phyloP scores from a whole-genome alignment of 306 rosid species.

The Lathyrus oleraceus region DNA sequence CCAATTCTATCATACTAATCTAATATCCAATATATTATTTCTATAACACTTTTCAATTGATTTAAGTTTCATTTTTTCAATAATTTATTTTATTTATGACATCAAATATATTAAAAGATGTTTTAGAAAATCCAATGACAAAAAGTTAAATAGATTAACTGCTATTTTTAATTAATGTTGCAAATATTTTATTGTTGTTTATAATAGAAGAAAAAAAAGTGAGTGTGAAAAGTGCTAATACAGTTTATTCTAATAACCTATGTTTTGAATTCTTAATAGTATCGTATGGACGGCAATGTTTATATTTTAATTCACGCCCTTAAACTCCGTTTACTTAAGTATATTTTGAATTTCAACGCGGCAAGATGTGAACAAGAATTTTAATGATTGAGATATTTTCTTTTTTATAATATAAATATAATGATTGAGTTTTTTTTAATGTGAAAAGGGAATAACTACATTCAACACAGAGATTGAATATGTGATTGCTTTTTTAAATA shows the following conservation, averaged over 20 bases:
- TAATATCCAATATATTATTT: too few relatives aligned
- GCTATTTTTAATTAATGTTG: too few relatives aligned
- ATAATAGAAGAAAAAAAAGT: background rate
- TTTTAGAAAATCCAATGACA: too few relatives aligned
- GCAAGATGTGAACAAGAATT: background rate
- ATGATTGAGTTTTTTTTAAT: background rate
- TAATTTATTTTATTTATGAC: too few relatives aligned
- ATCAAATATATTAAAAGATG: too few relatives aligned
- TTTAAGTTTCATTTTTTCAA: background rate
- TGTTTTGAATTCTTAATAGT: too few relatives aligned
- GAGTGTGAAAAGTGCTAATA: background rate
- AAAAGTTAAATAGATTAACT: too few relatives aligned
- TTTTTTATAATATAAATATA: background rate
- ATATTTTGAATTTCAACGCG: slow-evolving; percentile 20
- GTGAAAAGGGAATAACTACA: background rate
- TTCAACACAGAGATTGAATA: background rate
- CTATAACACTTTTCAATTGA: background rate
- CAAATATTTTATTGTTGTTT: background rate
- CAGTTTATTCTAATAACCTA: too few relatives aligned
- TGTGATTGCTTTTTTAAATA: too few relatives aligned
- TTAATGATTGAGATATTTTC: background rate
- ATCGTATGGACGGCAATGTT: background rate
- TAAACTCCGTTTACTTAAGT: background rate
- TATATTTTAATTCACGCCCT: background rate
- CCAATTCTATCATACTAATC: too few relatives aligned